Conservation (phyloP, 345 rosid genomes). For the Draba incana region DNA sequence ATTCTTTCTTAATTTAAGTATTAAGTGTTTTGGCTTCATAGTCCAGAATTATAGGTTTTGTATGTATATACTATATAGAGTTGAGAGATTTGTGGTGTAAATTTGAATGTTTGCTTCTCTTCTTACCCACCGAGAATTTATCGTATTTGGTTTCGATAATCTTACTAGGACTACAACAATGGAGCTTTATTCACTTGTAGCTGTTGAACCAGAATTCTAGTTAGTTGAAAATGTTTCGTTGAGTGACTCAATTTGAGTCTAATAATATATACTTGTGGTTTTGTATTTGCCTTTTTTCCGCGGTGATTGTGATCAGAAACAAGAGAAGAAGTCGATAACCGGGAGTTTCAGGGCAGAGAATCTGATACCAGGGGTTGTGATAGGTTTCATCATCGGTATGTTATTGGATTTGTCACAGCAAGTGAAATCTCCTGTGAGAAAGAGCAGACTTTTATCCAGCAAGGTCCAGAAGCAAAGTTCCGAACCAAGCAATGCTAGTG, state of each 20-base stretch:
- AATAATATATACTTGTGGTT: not conserved
- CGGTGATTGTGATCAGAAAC: slow-evolving; percentile 51
- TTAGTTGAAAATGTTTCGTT: not conserved
- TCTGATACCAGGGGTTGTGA: slow-evolving; percentile 76
- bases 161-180: slow-evolving; percentile 2
- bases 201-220: slow-evolving; percentile 7
- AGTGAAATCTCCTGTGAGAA: slow-evolving; percentile 44
- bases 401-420: slow-evolving; percentile 71
- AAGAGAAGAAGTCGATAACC: slow-evolving; percentile 54
- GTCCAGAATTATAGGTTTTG: too few relatives aligned
- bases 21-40: not conserved
- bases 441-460: slow-evolving; percentile 62
- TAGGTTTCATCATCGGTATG: slow-evolving; percentile 86
- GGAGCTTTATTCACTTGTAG: slow-evolving; percentile 4
- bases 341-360: slow-evolving; percentile 78
- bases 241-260: not conserved
- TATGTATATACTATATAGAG: too few relatives aligned
- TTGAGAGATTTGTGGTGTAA: not conserved
- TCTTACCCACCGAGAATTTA: not conserved
- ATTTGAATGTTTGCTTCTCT: not conserved
- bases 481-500: slow-evolving; percentile 46
- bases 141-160: not conserved
- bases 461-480: slow-evolving; percentile 52
- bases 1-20: not conserved
- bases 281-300: not conserved